Base-by-base conservation (phyloP, 1,284 basidiomycete genomes). In the Cutaneotrichosporon dermatis region DNA sequence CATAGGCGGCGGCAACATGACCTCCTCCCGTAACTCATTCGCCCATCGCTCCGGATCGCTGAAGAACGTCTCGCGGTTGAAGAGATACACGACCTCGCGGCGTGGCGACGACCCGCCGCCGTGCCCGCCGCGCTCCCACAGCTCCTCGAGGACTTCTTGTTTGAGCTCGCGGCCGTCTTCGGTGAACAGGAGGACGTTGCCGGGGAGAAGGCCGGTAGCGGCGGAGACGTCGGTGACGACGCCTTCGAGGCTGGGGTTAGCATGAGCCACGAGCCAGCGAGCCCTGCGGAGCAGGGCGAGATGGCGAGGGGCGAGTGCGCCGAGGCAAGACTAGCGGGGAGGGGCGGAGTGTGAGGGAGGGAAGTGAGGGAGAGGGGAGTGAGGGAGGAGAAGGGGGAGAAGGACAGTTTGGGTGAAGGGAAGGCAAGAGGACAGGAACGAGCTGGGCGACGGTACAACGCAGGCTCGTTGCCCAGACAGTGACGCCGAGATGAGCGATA, bases 1-100 rank as follows among this genome's bases (percentile, higher is more conserved):
- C 12, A 76, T 40, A 12, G 65, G 67, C 9, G 71, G 73, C 1
- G 74, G 75, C 8, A 74, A 59, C 37, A 67, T 57, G 0, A 76
- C 55, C 10, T 71, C 71, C 55, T 77, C 75, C 50, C 70, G 63
- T 37, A 70, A 65, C 45, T 71, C 65, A 6, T 49, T 57, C 0
- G 71, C 73, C 69, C 71, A 74, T 35, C 64, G 59, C 39, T 76
- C 74, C 1, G 73, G 64, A 9, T 76, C 73, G 25, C 66, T 65
- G 62, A 69, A 77, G 66, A 77, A 77, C 1, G 73, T 74, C 55
- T 74, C 74, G 45, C 73, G 58, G 48, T 77, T 74, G 67, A 70
- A 77, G 37, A 75, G 59, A 51, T 73, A 76, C 33, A 76, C 52
- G 1, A 60, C 60, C 40, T 63, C 54, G 11, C 57, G 54, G n/a